Conservation (phyloP, 1,284 basidiomycete species). For the Sporisorium exsertum region DNA sequence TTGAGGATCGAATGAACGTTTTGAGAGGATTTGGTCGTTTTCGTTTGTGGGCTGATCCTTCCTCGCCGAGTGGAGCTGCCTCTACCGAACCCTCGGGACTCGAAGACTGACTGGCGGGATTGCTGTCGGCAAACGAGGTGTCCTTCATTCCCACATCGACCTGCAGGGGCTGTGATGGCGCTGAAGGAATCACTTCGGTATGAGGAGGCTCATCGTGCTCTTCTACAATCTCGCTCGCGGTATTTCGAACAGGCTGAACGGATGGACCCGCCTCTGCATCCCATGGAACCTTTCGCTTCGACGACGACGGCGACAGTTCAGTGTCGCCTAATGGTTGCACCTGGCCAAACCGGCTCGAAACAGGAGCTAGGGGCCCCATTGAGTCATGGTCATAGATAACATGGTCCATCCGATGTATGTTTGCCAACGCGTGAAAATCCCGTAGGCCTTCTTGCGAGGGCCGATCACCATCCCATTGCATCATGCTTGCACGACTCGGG, state of each 20-base stretch:
- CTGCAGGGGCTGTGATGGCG: neutral
- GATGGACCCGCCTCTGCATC: neutral
- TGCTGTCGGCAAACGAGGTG: neutral
- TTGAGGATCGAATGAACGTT: neutral
- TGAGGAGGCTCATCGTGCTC: neutral
- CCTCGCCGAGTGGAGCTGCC: neutral
- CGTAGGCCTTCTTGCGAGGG: conserved; percentile 4
- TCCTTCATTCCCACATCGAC: neutral
- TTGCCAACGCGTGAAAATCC: conserved; percentile 11
- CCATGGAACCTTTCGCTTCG: neutral
- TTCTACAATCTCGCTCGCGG: too few species aligned
- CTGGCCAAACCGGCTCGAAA: neutral
- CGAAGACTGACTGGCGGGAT: neutral
- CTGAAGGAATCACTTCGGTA: neutral
- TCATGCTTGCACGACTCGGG: neutral
- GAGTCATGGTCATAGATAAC: conserved; percentile 7
- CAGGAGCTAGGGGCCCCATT: neutral
- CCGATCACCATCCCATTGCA: conserved; percentile 5
- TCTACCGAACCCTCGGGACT: neutral
- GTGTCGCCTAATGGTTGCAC: neutral
- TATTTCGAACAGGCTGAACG: neutral
- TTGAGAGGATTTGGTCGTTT: conserved; percentile 1
- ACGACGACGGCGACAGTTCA: neutral
- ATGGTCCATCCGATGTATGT: neutral
- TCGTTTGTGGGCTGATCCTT: conserved; percentile 10